Evolutionary conservation across 768 basidiomycete species (phyloP).

Genomic region (Lactarius indigo): DNA sequence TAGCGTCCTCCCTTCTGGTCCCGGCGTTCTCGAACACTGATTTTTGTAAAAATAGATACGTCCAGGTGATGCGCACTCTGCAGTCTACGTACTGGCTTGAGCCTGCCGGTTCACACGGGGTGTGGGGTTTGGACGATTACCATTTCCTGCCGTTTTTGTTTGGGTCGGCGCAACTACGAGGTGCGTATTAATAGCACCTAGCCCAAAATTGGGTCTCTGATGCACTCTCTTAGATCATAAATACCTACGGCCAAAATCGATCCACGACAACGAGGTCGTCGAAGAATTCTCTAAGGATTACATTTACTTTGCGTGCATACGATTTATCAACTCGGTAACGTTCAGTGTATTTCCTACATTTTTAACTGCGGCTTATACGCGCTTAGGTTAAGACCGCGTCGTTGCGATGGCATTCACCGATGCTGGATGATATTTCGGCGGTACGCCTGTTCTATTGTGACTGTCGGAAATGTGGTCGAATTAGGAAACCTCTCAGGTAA

Average conservation of each 20-base stretch:
- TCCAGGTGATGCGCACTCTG: conserved; percentile 76
- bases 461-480: no score
- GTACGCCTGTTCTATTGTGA: conserved; percentile 34
- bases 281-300: conserved; percentile 91
- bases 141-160: conserved; percentile 93
- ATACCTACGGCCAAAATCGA: conserved; percentile 85
- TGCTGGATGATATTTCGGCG: conserved; percentile 97
- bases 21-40: not conserved
- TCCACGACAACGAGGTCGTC: conserved; percentile 86
- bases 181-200: conserved; percentile 30
- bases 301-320: conserved; percentile 96
- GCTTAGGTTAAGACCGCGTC: conserved; percentile 90
- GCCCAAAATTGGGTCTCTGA: not conserved
- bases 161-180: conserved; percentile 75
- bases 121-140: conserved; percentile 97
- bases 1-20: not conserved
- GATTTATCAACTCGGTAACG: conserved; percentile 89
- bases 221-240: conserved; percentile 51
- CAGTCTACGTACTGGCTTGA: conserved; percentile 97
- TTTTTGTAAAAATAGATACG: conserved; percentile 44
- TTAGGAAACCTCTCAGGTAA: conserved; percentile 43
- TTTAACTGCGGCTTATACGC: not conserved
- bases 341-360: not conserved
- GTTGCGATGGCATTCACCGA: conserved; percentile 95
- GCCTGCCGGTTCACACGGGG: conserved; percentile 98